Evolutionary conservation across 306 rosid genomes (phyloP).

Genomic region (Hylodesmum podocarpum): DNA sequence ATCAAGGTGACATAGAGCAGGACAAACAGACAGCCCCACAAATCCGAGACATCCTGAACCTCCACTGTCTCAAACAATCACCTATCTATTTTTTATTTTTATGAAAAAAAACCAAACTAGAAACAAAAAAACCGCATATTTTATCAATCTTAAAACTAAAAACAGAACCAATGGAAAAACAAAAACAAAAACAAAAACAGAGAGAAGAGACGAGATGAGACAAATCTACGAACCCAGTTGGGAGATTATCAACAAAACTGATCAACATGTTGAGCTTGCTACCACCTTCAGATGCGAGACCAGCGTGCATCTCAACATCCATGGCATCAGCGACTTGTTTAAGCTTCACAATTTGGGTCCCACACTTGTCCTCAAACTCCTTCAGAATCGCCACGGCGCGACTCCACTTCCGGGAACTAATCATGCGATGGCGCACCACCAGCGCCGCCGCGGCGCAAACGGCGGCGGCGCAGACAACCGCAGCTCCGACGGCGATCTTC

Average conservation of each 20-base stretch:
- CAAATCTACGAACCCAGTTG: slow-evolving; percentile 68
- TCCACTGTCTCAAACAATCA: background rate
- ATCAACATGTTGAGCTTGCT: slow-evolving; percentile 97
- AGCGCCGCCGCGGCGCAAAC: slow-evolving; percentile 85
- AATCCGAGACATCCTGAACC: background rate
- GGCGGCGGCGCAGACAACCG: slow-evolving; percentile 77
- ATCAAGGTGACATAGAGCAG: background rate
- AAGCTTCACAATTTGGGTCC: slow-evolving; percentile 75
- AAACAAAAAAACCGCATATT: background rate
- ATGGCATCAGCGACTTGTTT: slow-evolving; percentile 86
- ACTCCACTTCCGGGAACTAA: slow-evolving; percentile 64
- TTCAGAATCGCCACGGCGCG: slow-evolving; percentile 60
- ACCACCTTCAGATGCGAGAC: slow-evolving; percentile 99
- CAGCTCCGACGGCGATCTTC: slow-evolving; percentile 78
- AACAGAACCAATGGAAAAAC: background rate
- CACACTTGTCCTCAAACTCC: slow-evolving; percentile 79
- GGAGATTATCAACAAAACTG: slow-evolving; percentile 96
- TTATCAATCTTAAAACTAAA: background rate
- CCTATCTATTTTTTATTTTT: background rate
- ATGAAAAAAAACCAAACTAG: background rate
- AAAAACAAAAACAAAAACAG: background rate
- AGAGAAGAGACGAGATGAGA: background rate
- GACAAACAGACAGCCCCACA: background rate
- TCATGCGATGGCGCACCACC: slow-evolving; percentile 76
- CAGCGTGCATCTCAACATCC: slow-evolving; percentile 99